Evolutionary conservation across 306 rosid genomes (phyloP).

Genomic region (Cucurbita moschata): DNA sequence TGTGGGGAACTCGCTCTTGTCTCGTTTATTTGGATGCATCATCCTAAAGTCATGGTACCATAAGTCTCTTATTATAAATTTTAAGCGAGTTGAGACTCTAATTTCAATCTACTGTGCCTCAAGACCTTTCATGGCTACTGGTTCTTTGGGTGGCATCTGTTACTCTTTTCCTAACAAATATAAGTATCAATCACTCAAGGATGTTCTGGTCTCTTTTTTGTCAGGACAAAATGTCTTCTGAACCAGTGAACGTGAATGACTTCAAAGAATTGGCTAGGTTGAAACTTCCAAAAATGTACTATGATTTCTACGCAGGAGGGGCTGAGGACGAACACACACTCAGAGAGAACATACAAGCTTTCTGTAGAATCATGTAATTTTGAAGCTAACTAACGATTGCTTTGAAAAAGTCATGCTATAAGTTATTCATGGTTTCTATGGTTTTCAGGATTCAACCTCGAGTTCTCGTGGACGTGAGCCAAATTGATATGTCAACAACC

Average conservation of each 20-base stretch:
- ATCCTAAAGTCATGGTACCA: neutral
- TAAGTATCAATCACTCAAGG: neutral
- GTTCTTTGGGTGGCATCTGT: neutral
- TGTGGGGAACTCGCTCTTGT: neutral
- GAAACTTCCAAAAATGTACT: slow-evolving; percentile 47
- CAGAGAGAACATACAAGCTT: slow-evolving; percentile 43
- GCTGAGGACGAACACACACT: slow-evolving; percentile 49
- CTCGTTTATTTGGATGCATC: neutral
- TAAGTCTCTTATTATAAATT: neutral
- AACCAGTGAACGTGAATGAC: slow-evolving; percentile 41
- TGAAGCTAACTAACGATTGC: neutral
- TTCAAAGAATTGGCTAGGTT: slow-evolving; percentile 43
- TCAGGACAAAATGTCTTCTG: slow-evolving; percentile 33
- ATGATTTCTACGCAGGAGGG: slow-evolving; percentile 45
- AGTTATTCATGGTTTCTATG: neutral
- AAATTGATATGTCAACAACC: slow-evolving; percentile 38
- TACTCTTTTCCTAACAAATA: neutral
- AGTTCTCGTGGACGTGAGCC: slow-evolving; percentile 56
- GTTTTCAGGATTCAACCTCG: slow-evolving; percentile 45
- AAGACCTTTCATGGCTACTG: neutral
- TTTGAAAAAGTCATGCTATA: neutral
- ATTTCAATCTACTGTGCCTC: neutral
- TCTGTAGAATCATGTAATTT: slow-evolving; percentile 34
- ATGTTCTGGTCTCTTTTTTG: neutral
- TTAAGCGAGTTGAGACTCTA: neutral